A percentile compares a stretch with the other conserved stretches of the same genome.
Evolutionary conservation across 768 basidiomycete species (phyloP).

Genomic region (Kwoniella dendrophila): DNA sequence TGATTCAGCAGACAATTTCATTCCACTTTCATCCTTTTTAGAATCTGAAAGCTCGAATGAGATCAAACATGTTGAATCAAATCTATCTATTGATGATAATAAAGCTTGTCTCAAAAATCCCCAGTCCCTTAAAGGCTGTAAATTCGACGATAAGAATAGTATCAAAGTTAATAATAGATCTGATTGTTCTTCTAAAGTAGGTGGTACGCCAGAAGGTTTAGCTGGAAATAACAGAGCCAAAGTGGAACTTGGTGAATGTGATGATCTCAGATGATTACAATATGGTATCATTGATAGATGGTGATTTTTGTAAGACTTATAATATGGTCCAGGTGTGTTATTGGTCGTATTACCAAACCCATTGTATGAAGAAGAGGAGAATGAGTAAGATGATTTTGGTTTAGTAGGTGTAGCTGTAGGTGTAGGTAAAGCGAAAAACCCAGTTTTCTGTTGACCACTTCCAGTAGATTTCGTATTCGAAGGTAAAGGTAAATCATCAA

Average conservation of each 20-base stretch:
- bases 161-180: constrained; percentile 72
- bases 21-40: constrained; percentile 68
- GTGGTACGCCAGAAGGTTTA: constrained; percentile 25
- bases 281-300: constrained; percentile 55
- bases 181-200: constrained; percentile 64
- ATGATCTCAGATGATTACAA: constrained; percentile 61
- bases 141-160: constrained; percentile 68
- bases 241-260: constrained; percentile 62
- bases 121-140: constrained; percentile 76
- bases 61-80: constrained; percentile 80
- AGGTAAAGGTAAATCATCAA: constrained; percentile 55
- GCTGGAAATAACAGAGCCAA: constrained; percentile 64
- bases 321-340: constrained; percentile 28
- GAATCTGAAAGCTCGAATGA: constrained; percentile 87
- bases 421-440: constrained; percentile 55
- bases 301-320: constrained; percentile 54
- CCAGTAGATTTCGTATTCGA: constrained; percentile 35
- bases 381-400: constrained; percentile 4
- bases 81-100: constrained; percentile 78
- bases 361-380: background rate
- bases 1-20: constrained; percentile 78
- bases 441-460: constrained; percentile 32
- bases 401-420: constrained; percentile 15
- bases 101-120: constrained; percentile 66
- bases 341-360: background rate